phyloP scores from a whole-genome alignment of 257 asterid species.

The Osmanthus fragrans region DNA sequence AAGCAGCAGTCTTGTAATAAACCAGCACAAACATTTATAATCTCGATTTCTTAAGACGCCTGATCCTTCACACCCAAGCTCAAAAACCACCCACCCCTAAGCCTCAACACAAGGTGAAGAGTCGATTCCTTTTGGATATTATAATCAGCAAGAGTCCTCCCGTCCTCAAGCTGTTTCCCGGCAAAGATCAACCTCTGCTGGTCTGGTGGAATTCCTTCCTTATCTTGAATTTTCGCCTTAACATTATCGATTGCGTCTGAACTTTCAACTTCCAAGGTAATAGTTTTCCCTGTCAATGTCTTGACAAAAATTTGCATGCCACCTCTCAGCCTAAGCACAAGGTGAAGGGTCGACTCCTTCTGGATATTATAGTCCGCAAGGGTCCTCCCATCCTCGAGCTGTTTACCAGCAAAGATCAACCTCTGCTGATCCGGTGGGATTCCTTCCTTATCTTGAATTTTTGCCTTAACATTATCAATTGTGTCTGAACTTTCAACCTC shows the following conservation, averaged over 20 bases:
- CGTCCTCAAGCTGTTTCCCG: neutral
- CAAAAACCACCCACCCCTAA: constrained; percentile 3
- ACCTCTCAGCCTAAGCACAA: too few relatives aligned
- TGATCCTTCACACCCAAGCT: neutral
- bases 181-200: constrained; percentile 3
- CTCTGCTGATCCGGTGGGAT: constrained; percentile 1
- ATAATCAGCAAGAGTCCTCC: neutral
- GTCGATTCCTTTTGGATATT: constrained; percentile 5
- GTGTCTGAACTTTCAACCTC: neutral
- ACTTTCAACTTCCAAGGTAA: too few relatives aligned
- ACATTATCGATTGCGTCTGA: too few relatives aligned
- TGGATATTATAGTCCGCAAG: neutral
- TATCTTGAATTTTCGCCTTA: too few relatives aligned
- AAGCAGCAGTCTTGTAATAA: neutral
- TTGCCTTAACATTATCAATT: neutral
- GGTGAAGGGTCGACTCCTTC: neutral
- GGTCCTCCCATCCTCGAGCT: neutral
- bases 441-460: constrained; percentile 3
- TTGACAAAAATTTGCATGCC: too few relatives aligned
- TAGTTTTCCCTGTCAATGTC: too few relatives aligned
- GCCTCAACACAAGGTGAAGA: neutral
- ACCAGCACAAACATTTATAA: neutral
- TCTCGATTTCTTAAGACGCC: neutral
- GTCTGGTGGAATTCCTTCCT: too few relatives aligned
- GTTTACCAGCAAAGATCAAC: neutral